Evolutionary conservation across 768 basidiomycete species (phyloP).

Genomic region (Lepiota subincarnata): DNA sequence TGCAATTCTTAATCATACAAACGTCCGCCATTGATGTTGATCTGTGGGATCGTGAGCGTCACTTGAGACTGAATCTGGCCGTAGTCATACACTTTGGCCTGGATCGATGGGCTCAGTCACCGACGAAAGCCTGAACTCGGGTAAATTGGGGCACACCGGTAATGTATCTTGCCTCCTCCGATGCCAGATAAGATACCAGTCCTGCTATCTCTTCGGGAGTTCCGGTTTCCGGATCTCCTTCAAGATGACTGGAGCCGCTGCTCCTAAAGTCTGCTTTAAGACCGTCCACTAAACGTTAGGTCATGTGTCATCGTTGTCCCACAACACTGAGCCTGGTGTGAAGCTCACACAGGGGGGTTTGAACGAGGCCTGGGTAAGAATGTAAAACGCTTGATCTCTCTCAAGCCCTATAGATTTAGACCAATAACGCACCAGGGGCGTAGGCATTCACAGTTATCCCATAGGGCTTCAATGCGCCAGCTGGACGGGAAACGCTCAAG

Average conservation of each 20-base stretch:
- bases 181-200: conserved; percentile 20
- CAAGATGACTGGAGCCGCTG: not conserved
- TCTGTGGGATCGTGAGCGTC: not conserved
- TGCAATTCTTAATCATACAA: conserved; percentile 6
- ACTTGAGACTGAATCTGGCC: not conserved
- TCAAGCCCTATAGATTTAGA: no score
- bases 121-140: not conserved
- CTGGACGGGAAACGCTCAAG: conserved; percentile 16
- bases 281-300: not conserved
- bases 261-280: not conserved
- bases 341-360: conserved; percentile 7
- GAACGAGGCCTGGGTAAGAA: not conserved
- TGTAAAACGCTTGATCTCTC: not conserved
- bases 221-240: not conserved
- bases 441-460: conserved; percentile 42
- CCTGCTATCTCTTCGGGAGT: conserved; percentile 16
- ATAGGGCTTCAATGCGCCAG: conserved; percentile 31
- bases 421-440: conserved; percentile 26
- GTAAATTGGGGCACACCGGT: conserved; percentile 13
- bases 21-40: conserved; percentile 13
- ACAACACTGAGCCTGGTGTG: not conserved
- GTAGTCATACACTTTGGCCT: conserved; percentile 1
- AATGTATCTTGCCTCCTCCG: conserved; percentile 16
- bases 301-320: no score
- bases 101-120: not conserved